Conservation (phyloP, 2,329 filamentous ascomycete genomes). For the Colletotrichum sp. region DNA sequence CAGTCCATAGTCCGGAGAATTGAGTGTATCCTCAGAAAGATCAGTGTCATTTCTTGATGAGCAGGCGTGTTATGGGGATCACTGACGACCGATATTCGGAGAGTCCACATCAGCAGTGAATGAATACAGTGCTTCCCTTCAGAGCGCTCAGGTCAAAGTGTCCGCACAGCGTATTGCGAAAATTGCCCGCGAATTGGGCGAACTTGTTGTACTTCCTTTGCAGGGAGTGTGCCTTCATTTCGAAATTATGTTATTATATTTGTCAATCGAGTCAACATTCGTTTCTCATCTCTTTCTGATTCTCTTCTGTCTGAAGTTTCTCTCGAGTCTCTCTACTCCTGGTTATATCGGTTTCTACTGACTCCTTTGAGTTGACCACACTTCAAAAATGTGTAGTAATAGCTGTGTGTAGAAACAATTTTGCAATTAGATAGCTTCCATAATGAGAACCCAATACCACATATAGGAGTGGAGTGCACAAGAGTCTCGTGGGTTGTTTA, state of each 20-base stretch:
- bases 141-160: not conserved
- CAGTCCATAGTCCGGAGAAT: not conserved
- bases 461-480: not conserved
- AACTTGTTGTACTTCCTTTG: not conserved
- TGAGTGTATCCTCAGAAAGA: not conserved
- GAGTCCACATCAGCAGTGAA: not conserved
- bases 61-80: not conserved
- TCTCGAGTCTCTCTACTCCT: not conserved
- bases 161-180: not conserved
- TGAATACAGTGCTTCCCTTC: not conserved
- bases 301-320: not conserved
- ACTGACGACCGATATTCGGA: not conserved
- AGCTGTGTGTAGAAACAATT: not conserved
- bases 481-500: not conserved
- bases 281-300: not conserved
- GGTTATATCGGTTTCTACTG: not conserved
- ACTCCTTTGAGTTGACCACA: not conserved
- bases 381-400: not conserved
- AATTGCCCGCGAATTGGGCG: not conserved
- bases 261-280: not conserved
- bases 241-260: not conserved
- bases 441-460: not conserved
- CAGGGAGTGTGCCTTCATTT: not conserved
- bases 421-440: not conserved
- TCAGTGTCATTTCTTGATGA: not conserved